These are phyloP conservation scores for Suhomyces prunicola DNA, from an alignment of 805 yeast genomes.

Conservation along the genomic window DNA sequence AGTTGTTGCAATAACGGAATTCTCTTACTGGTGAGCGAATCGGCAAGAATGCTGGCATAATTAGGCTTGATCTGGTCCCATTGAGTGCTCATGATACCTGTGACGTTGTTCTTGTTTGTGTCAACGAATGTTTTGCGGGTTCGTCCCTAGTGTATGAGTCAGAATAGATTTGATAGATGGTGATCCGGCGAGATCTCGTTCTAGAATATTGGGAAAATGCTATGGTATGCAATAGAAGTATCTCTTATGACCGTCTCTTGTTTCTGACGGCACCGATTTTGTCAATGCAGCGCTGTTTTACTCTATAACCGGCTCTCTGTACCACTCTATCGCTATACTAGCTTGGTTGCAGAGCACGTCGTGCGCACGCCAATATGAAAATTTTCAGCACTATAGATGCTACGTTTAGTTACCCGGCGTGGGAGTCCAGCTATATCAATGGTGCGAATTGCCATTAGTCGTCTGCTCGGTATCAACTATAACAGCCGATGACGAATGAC, in stretches of 20 bases:
- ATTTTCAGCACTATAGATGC: not conserved
- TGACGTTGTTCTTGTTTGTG: not conserved
- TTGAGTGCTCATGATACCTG: not conserved
- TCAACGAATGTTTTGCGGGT: no score
- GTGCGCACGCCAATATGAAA: constrained; percentile 6
- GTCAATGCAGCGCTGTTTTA: not conserved
- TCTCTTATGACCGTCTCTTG: not conserved
- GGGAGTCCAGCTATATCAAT: no score
- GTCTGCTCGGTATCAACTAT: constrained; percentile 43
- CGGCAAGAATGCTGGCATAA: constrained; percentile 19
- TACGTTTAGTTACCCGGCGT: not conserved
- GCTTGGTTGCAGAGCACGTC: not conserved
- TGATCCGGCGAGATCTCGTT: not conserved
- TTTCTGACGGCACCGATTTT: not conserved
- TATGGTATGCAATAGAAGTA: not conserved
- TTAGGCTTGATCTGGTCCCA: constrained; percentile 25
- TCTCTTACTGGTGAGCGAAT: constrained; percentile 37
- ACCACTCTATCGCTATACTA: not conserved
- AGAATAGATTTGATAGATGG: not conserved
- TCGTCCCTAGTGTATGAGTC: not conserved
- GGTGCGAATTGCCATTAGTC: no score
- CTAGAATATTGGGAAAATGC: not conserved
- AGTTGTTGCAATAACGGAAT: constrained; percentile 28
- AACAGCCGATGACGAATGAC: constrained; percentile 57
- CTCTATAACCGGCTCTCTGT: not conserved